Evolutionary conservation across 305 asterid genomes (phyloP).

Genomic region (Petunia hybrid): DNA sequence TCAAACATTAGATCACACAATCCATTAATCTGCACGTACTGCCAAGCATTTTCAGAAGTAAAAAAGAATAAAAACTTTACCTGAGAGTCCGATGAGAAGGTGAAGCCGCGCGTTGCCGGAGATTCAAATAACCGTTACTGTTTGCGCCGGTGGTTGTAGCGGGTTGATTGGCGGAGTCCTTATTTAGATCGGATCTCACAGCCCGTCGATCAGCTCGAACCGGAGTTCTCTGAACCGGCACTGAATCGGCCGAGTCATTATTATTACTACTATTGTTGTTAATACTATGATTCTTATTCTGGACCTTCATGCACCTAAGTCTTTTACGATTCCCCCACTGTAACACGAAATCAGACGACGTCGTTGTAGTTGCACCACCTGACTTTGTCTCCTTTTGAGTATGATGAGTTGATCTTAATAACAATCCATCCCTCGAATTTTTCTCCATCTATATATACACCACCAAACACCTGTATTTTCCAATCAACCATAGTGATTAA

Average conservation of each 20-base stretch:
- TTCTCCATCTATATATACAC: slow-evolving; percentile 68
- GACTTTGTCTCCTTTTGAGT: slow-evolving; percentile 51
- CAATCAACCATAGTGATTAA: slow-evolving; percentile 15
- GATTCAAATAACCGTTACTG: slow-evolving; percentile 65
- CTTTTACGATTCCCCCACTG: slow-evolving; percentile 94
- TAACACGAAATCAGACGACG: slow-evolving; percentile 75
- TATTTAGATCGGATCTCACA: slow-evolving; percentile 62
- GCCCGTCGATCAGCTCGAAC: slow-evolving; percentile 70
- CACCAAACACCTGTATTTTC: slow-evolving; percentile 36
- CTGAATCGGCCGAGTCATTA: slow-evolving; percentile 50
- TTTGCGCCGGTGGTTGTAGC: slow-evolving; percentile 37
- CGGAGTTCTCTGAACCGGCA: slow-evolving; percentile 43
- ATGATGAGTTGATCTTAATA: slow-evolving; percentile 53
- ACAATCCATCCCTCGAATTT: slow-evolving; percentile 54
- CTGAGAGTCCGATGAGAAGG: slow-evolving; percentile 77
- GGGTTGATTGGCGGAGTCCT: slow-evolving; percentile 44
- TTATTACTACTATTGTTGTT: slow-evolving; percentile 27
- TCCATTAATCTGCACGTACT: not conserved
- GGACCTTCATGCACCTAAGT: slow-evolving; percentile 81
- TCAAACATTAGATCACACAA: not conserved
- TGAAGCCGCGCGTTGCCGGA: slow-evolving; percentile 82
- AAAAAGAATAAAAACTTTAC: slow-evolving; percentile 36
- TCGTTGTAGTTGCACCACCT: slow-evolving; percentile 44
- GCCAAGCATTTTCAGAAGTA: not conserved
- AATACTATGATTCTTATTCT: slow-evolving; percentile 59